Evolutionary conservation across 2,329 filamentous ascomycete species (phyloP).

Genomic region (Curvularia spicifera): DNA sequence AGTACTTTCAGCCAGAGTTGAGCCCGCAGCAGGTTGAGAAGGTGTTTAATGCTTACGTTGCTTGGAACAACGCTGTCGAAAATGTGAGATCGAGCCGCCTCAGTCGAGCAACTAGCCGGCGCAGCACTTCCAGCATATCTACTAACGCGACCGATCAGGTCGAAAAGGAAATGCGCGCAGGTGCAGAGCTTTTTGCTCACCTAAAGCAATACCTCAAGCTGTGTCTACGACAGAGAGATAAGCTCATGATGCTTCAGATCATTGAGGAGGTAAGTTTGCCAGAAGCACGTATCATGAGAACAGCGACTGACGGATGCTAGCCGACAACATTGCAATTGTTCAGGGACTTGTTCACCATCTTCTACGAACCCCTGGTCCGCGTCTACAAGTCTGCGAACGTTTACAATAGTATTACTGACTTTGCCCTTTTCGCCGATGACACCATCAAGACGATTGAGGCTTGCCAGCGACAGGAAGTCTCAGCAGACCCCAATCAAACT

Average conservation of each 20-base stretch:
- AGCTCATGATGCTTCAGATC: slow-evolving; percentile 94
- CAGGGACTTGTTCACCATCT: slow-evolving; percentile 95
- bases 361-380: slow-evolving; percentile 94
- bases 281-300: background rate
- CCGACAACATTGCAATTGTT: slow-evolving; percentile 96
- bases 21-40: slow-evolving; percentile 77
- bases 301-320: slow-evolving; percentile 39
- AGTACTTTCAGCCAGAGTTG: slow-evolving; percentile 74
- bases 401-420: slow-evolving; percentile 96
- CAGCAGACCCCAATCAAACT: slow-evolving; percentile 95
- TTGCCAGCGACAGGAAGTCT: slow-evolving; percentile 77
- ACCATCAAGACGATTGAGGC: slow-evolving; percentile 80
- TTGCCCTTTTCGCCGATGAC: slow-evolving; percentile 90
- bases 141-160: slow-evolving; percentile 53
- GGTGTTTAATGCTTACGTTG: slow-evolving; percentile 92
- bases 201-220: slow-evolving; percentile 95
- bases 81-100: slow-evolving; percentile 59
- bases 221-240: slow-evolving; percentile 88
- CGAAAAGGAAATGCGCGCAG: slow-evolving; percentile 85
- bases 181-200: slow-evolving; percentile 90
- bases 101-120: slow-evolving; percentile 44
- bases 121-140: slow-evolving; percentile 38
- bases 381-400: slow-evolving; percentile 99
- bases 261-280: slow-evolving; percentile 73
- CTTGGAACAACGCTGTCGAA: slow-evolving; percentile 93